Conservation (phyloP, 23 red algal genomes). For the Pyropia yezoensis region DNA sequence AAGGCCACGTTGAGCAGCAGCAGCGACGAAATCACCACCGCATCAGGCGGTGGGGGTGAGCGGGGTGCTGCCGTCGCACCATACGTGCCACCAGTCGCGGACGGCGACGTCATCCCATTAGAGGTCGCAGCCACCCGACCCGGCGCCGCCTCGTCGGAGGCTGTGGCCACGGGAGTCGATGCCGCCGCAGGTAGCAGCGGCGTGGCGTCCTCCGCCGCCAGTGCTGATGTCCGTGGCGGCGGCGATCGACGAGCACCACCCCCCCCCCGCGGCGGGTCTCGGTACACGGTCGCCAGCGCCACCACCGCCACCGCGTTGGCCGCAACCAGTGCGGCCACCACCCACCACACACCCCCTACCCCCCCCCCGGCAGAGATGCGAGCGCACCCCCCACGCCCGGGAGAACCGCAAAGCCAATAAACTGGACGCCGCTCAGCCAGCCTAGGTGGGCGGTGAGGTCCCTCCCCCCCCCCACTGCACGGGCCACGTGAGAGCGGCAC, state of each 20-base stretch:
- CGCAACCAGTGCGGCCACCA: conserved; percentile 17
- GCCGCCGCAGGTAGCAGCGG: background rate
- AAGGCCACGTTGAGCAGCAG: conserved; percentile 86
- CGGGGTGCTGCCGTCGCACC: too few species aligned
- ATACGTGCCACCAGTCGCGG: conserved; percentile 4
- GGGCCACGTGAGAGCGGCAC: conserved; percentile 74
- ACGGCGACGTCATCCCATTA: conserved; percentile 44
- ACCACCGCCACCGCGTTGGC: conserved; percentile 27
- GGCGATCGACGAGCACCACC: too few species aligned
- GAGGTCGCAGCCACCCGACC: background rate
- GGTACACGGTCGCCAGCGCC: conserved; percentile 43
- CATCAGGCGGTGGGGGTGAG: too few species aligned
- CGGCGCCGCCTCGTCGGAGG: too few species aligned
- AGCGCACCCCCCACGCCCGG: conserved; percentile 62
- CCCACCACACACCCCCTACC: too few species aligned
- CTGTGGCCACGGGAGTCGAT: too few species aligned
- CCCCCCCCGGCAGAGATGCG: conserved; percentile 30
- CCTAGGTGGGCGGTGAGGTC: conserved; percentile 79
- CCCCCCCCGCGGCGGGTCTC: conserved; percentile 24
- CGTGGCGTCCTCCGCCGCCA: background rate
- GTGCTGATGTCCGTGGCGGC: background rate
- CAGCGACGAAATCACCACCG: too few species aligned
- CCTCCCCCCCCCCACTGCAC: conserved; percentile 9
- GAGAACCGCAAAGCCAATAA: conserved; percentile 90
- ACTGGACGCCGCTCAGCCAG: conserved; percentile 84